phyloP scores from a whole-genome alignment of 2,329 filamentous ascomycete genomes.

The Parastagonospora nodorum region DNA sequence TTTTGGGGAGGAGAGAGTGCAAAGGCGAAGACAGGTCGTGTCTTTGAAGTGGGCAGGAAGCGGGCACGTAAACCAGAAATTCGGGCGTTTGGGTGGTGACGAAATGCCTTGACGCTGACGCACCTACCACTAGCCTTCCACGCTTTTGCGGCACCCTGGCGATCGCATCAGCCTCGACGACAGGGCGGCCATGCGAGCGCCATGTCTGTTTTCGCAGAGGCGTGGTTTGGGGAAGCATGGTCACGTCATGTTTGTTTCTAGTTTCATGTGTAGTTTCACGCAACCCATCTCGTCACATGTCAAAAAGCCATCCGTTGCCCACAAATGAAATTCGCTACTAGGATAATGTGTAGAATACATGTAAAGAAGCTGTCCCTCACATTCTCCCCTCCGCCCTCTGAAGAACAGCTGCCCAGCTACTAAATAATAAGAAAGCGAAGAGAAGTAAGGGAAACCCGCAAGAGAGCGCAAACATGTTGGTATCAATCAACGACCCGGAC shows the following conservation, averaged over 20 bases:
- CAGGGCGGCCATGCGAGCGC: background rate
- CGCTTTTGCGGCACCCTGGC: slow-evolving; percentile 30
- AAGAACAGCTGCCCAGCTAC: slow-evolving; percentile 42
- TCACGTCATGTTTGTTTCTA: slow-evolving; percentile 9
- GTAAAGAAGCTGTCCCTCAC: slow-evolving; percentile 39
- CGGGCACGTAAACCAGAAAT: slow-evolving; percentile 40
- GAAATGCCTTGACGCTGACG: slow-evolving; percentile 36
- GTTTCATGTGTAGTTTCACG: background rate
- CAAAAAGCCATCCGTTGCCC: slow-evolving; percentile 9
- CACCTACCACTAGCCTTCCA: slow-evolving; percentile 21
- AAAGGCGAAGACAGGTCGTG: slow-evolving; percentile 4
- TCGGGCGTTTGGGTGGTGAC: slow-evolving; percentile 40
- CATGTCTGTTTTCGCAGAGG: background rate
- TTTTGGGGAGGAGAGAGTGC: slow-evolving; percentile 4
- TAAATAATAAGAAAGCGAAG: slow-evolving; percentile 46
- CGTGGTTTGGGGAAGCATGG: slow-evolving; percentile 4
- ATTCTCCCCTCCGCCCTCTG: slow-evolving; percentile 36
- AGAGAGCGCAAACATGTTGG: slow-evolving; percentile 51
- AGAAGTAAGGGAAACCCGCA: slow-evolving; percentile 37
- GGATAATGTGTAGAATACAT: slow-evolving; percentile 50
- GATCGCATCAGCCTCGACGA: slow-evolving; percentile 28
- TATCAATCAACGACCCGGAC: slow-evolving; percentile 51
- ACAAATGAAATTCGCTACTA: slow-evolving; percentile 50
- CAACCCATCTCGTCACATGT: background rate
- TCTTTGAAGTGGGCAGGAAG: slow-evolving; percentile 30